phyloP scores from a whole-genome alignment of 106 monocot species.

The Posidonia australis region DNA sequence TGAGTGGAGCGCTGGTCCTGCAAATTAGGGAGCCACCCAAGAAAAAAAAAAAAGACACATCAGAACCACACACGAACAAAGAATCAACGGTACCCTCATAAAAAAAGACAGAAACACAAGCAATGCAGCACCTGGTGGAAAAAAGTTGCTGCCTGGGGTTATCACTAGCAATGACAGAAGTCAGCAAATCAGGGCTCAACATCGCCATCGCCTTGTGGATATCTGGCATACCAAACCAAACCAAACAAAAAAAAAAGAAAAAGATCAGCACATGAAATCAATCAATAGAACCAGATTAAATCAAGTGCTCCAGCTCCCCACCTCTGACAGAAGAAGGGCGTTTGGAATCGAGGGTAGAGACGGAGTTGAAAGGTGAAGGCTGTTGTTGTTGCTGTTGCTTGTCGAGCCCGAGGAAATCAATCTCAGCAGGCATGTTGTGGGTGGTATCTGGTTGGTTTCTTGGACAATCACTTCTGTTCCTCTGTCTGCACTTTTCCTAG shows the following conservation, averaged over 20 bases:
- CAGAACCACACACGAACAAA: background rate
- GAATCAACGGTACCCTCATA: background rate
- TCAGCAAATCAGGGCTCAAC: background rate
- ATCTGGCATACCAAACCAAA: background rate
- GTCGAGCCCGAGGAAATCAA: conserved; percentile 3
- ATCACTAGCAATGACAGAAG: background rate
- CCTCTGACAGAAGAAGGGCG: background rate
- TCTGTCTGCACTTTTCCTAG: no score
- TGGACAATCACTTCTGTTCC: no score
- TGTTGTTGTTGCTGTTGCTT: background rate
- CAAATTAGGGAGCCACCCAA: background rate
- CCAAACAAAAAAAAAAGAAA: background rate
- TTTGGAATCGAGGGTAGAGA: no score
- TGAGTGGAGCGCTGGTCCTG: background rate
- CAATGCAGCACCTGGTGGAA: background rate
- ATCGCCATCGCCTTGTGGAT: background rate
- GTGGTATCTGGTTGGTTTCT: no score
- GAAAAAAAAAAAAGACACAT: background rate
- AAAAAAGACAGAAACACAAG: background rate
- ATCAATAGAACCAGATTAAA: no score
- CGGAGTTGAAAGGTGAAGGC: background rate
- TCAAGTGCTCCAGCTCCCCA: background rate
- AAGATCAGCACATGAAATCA: background rate
- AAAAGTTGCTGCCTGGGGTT: background rate
- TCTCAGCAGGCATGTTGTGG: background rate